Percentiles rank a stretch among this genome's conserved stretches.
These are phyloP conservation scores for Rutidosis leptorrhynchoides DNA, from an alignment of 129 eudicot species.

Conservation along the genomic window DNA sequence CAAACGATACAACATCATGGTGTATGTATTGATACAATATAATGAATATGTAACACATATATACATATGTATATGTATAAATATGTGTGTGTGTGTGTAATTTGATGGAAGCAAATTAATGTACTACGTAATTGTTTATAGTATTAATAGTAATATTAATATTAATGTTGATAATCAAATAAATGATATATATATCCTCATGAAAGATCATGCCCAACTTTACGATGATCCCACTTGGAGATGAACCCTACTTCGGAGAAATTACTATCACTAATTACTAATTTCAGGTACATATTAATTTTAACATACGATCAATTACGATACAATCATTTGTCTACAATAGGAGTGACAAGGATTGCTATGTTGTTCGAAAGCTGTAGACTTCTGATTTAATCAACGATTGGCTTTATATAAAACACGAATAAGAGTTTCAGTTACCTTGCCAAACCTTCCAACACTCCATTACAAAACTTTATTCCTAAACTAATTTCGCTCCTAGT, in stretches of 20 bases:
- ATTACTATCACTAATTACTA: too few relatives aligned
- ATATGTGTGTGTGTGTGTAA: too few relatives aligned
- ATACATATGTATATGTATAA: too few relatives aligned
- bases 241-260: not conserved
- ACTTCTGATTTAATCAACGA: not conserved
- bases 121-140: too few relatives aligned
- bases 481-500: not conserved
- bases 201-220: not conserved
- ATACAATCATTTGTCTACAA: not conserved
- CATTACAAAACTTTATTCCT: not conserved
- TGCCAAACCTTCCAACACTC: not conserved
- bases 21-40: not conserved
- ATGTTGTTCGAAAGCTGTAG: not conserved
- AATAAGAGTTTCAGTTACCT: not conserved
- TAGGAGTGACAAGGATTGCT: not conserved
- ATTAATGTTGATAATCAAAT: not conserved
- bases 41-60: not conserved
- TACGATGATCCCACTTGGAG: not conserved
- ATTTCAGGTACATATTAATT: not conserved
- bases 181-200: not conserved
- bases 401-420: not conserved
- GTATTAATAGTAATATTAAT: too few relatives aligned
- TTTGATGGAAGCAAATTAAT: too few relatives aligned
- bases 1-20: not conserved
- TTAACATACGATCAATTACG: not conserved